Evolutionary conservation across 129 eudicot genomes (phyloP).

Genomic region (Pulicaria dysenterica): DNA sequence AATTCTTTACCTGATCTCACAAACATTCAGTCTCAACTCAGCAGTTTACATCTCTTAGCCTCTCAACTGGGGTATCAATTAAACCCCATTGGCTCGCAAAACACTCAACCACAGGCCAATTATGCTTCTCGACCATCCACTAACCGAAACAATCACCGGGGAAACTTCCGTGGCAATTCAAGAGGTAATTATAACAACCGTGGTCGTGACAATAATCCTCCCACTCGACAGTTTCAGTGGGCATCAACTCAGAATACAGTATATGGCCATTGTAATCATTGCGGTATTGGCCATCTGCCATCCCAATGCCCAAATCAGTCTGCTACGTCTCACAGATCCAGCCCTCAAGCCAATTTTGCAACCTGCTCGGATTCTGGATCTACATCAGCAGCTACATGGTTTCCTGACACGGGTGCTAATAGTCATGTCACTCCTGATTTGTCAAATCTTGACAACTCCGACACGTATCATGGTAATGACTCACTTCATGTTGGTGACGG

Average conservation of each 20-base stretch:
- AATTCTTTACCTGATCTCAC: background rate
- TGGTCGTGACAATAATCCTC: background rate
- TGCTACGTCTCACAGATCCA: background rate
- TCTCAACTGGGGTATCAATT: constrained; percentile 6
- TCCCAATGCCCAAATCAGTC: background rate
- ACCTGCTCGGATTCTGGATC: background rate
- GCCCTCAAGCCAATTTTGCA: background rate
- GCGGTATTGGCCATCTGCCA: background rate
- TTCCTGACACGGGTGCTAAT: too few species aligned
- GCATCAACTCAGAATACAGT: constrained; percentile 7
- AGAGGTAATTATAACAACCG: background rate
- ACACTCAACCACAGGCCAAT: background rate
- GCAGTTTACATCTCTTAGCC: background rate
- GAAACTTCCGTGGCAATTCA: background rate
- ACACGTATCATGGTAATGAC: too few species aligned
- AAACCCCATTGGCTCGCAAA: background rate
- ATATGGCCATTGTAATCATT: background rate
- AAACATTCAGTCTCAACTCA: background rate
- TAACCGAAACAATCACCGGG: background rate
- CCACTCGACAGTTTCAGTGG: background rate
- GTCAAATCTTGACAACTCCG: too few species aligned
- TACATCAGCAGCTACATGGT: too few species aligned
- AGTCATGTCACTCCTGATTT: too few species aligned
- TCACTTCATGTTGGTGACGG: too few species aligned
- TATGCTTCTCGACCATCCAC: background rate